Evolutionary conservation across 2,329 filamentous ascomycete species (phyloP).

Genomic region (Cladosporium sp.): DNA sequence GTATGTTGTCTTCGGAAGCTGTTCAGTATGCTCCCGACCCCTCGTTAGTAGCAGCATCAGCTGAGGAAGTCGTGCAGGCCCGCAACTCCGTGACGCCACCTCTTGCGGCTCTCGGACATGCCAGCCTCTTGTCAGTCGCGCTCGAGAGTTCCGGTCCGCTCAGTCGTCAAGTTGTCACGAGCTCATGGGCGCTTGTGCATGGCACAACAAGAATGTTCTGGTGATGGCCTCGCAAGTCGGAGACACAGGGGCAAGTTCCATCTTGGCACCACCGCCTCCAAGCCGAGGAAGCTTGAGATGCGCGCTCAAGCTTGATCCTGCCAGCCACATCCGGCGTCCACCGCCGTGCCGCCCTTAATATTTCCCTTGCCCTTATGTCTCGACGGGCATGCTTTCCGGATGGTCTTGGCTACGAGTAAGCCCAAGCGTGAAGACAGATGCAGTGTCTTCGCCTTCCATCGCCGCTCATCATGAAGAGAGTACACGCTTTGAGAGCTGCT

Average conservation of each 20-base stretch:
- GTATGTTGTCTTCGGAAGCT: too few relatives aligned
- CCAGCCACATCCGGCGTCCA: neutral
- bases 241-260: neutral
- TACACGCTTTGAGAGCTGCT: too few relatives aligned
- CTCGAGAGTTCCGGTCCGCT: neutral
- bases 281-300: neutral
- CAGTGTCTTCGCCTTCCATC: too few relatives aligned
- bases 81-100: neutral
- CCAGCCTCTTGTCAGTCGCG: neutral
- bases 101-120: neutral
- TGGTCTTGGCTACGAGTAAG: too few relatives aligned
- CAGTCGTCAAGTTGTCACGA: neutral
- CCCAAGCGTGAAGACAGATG: too few relatives aligned
- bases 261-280: neutral
- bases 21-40: too few relatives aligned
- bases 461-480: too few relatives aligned
- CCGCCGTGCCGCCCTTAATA: too few relatives aligned
- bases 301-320: neutral
- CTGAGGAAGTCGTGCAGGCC: neutral
- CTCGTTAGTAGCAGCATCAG: neutral
- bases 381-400: too few relatives aligned
- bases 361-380: too few relatives aligned
- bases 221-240: too few relatives aligned
- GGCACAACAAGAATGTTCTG: too few relatives aligned
- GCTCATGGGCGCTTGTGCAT: neutral